phyloP scores from a whole-genome alignment of 177 flowering plant species.

The Telopea speciosissima region DNA sequence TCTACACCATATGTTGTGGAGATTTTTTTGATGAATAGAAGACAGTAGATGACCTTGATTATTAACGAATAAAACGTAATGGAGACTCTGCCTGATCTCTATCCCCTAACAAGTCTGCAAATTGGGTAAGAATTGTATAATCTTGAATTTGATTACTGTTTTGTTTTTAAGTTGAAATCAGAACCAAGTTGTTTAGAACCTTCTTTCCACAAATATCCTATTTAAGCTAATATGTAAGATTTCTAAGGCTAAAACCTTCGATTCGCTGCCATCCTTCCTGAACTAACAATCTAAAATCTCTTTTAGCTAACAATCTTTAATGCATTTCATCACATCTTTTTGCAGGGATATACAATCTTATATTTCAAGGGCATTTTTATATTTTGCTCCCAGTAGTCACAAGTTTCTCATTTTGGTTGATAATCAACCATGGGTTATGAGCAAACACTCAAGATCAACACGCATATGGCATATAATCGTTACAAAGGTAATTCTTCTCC shows the following conservation, averaged over 20 bases:
- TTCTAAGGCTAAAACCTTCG: too few relatives aligned
- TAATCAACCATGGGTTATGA: slow-evolving; percentile 75
- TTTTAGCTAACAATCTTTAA: too few relatives aligned
- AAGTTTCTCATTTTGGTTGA: slow-evolving; percentile 79
- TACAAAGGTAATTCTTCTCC: slow-evolving; percentile 51
- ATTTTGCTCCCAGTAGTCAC: slow-evolving; percentile 52
- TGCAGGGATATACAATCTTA: slow-evolving; percentile 89
- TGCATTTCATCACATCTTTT: background rate
- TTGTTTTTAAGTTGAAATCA: too few relatives aligned
- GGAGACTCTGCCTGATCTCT: slow-evolving; percentile 15
- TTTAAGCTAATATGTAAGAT: too few relatives aligned
- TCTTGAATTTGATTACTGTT: too few relatives aligned
- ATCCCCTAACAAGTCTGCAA: slow-evolving; percentile 15
- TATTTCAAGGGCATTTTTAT: slow-evolving; percentile 60
- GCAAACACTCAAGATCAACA: slow-evolving; percentile 52
- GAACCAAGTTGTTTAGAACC: too few relatives aligned
- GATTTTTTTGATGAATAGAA: background rate
- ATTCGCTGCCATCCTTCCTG: too few relatives aligned
- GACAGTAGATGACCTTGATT: background rate
- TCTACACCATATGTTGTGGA: background rate
- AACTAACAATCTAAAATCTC: too few relatives aligned
- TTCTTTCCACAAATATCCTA: too few relatives aligned
- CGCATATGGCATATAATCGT: slow-evolving; percentile 97
- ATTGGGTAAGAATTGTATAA: slow-evolving; percentile 12
- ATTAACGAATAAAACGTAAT: background rate